Evolutionary conservation across 2,329 filamentous ascomycete genomes (phyloP), one percentile per base, ranked within the genome.

Genomic region (Ophiostoma tasmaniense): DNA sequence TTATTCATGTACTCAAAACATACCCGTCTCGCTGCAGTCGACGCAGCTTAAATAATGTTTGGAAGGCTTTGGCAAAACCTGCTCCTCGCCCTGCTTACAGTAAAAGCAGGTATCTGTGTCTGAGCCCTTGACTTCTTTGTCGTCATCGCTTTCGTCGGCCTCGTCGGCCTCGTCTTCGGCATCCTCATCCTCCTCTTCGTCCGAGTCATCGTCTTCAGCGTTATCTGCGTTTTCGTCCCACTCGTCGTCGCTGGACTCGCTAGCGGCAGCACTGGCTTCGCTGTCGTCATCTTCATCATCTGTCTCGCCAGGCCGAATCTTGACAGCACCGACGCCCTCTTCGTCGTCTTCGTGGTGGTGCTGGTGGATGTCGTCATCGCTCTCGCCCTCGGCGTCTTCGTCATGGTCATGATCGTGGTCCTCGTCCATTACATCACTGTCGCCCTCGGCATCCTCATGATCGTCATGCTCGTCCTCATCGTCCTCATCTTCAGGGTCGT

Each of bases 31-130:
- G 61, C 61, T 64, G 61, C 61, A 64, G 30, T 64, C 61, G 8
- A 22, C 11, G 61, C 61, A 64, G 61, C 64, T 42, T 2, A 45
- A 81, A 76, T 79, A 72, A 3, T 70, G 72, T 76, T 85, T 89
- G 95, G 72, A 93, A 91, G 73, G 91, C 90, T 72, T 86, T 1
- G 91, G 91, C 3, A 30, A 28, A 74, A 94, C 92, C 72, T 94
- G 84, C 68, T 95, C 90, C 79, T 96, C 92, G 73, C 91, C 89
- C 76, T 92, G 85, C 69, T 88, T 88, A 80, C 93, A 97, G 75
- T 94, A 96, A 73, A 92, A 90, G 79, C 78, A 82, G 67, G 76
- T 73, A 64, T 79, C 33, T 80, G 67, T 77, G 71, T 81, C 61
- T 81, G 83, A 1, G 80, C 91, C 89, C 76, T 92, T 85, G 68